Conservation (phyloP, 202 grass and related monocot genomes). For the Miscanthus sacchariflorus region DNA sequence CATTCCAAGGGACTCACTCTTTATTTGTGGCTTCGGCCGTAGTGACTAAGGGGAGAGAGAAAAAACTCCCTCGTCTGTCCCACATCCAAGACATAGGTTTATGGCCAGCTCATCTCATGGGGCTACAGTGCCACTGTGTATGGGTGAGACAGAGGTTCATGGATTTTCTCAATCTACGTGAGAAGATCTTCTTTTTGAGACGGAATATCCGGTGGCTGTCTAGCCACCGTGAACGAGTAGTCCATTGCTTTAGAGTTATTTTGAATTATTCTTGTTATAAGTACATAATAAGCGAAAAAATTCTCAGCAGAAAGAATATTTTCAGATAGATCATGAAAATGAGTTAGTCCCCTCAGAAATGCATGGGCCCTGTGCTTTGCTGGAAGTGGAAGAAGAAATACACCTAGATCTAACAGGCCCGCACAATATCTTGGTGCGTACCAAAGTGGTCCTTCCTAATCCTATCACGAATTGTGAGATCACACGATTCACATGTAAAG, state of each 20-base stretch:
- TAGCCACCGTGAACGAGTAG: too few relatives aligned
- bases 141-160: too few relatives aligned
- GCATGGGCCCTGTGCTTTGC: not conserved
- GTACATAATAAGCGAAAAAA: not conserved
- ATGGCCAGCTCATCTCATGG: too few relatives aligned
- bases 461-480: not conserved
- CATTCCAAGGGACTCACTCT: too few relatives aligned
- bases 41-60: too few relatives aligned
- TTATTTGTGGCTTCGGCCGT: too few relatives aligned
- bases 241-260: not conserved
- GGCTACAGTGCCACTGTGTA: too few relatives aligned
- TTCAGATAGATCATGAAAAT: not conserved
- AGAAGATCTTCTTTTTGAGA: too few relatives aligned
- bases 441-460: not conserved
- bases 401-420: not conserved
- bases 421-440: not conserved
- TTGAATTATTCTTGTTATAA: not conserved
- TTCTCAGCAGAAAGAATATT: not conserved
- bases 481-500: conserved; percentile 10
- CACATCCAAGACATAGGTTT: too few relatives aligned
- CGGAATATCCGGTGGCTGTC: too few relatives aligned
- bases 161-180: too few relatives aligned
- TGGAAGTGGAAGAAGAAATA: not conserved
- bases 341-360: not conserved
- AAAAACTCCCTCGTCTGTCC: too few relatives aligned